phyloP scores from a whole-genome alignment of 1,284 basidiomycete genomes.

The Mixia osmundae region DNA sequence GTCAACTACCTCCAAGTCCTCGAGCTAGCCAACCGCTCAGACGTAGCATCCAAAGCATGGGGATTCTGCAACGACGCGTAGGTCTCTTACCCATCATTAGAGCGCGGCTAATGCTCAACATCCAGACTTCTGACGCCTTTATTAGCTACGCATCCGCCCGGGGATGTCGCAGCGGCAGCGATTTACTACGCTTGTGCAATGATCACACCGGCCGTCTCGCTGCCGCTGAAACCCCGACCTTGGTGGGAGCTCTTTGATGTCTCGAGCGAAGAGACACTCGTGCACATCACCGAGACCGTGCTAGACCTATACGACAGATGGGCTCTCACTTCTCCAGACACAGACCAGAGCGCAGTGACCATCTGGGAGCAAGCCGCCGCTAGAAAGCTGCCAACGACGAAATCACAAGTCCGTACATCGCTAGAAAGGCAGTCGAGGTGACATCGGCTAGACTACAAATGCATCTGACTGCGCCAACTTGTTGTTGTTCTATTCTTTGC shows the following conservation, averaged over 20 bases:
- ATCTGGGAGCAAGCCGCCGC: too few relatives aligned
- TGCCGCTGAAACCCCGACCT: conserved; percentile 20
- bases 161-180: conserved; percentile 14
- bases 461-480: too few relatives aligned
- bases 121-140: conserved; percentile 18
- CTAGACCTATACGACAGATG: conserved; percentile 14
- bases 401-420: too few relatives aligned
- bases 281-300: conserved; percentile 10
- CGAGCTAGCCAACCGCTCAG: conserved; percentile 30
- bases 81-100: conserved; percentile 7
- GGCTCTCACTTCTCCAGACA: too few relatives aligned
- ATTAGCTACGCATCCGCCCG: conserved; percentile 18
- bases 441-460: too few relatives aligned
- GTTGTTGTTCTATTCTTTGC: too few relatives aligned
- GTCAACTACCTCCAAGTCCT: conserved; percentile 86
- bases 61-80: conserved; percentile 24
- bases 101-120: background rate
- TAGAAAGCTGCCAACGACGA: too few relatives aligned
- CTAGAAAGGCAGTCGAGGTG: too few relatives aligned
- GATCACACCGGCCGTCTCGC: conserved; percentile 10
- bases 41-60: conserved; percentile 21
- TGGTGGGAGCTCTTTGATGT: conserved; percentile 26
- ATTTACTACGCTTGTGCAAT: conserved; percentile 16
- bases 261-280: conserved; percentile 15
- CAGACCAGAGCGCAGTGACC: too few relatives aligned